Evolutionary conservation across 306 rosid species (phyloP).

Genomic region (Malus sylvestris): DNA sequence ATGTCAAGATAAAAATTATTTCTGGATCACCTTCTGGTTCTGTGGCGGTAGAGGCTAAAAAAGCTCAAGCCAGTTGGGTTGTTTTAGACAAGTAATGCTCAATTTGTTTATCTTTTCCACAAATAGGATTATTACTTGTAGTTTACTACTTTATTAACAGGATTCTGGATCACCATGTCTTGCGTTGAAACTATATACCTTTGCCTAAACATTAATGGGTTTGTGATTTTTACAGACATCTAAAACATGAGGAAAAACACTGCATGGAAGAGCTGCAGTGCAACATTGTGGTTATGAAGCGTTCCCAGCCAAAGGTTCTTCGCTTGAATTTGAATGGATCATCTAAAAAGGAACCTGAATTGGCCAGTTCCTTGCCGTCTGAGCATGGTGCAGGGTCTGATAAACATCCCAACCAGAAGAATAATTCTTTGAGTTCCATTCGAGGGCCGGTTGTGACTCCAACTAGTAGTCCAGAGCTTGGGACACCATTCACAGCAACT

Average conservation of each 20-base stretch:
- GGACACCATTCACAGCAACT: conserved; percentile 81
- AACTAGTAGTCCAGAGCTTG: conserved; percentile 92
- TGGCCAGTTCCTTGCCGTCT: conserved; percentile 35
- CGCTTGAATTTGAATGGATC: conserved; percentile 84
- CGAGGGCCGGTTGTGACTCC: conserved; percentile 86
- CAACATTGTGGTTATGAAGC: conserved; percentile 94
- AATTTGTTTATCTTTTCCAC: conserved; percentile 2
- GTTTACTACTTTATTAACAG: not conserved
- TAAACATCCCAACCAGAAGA: conserved; percentile 39
- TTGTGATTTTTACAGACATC: conserved; percentile 51
- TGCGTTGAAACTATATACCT: not conserved
- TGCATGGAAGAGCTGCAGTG: conserved; percentile 99
- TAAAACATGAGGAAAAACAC: conserved; percentile 79
- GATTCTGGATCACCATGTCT: not conserved
- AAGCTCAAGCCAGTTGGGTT: conserved; percentile 87
- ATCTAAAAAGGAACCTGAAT: conserved; percentile 49
- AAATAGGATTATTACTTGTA: conserved; percentile 2
- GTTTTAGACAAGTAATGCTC: conserved; percentile 85
- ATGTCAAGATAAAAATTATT: conserved; percentile 83
- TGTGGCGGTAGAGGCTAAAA: conserved; percentile 87
- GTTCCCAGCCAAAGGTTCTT: conserved; percentile 87
- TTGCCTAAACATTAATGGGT: conserved; percentile 7
- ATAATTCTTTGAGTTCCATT: conserved; percentile 39
- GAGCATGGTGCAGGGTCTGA: conserved; percentile 46
- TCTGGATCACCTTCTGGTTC: conserved; percentile 93